phyloP scores from a whole-genome alignment of 2,329 filamentous ascomycete genomes.

The Cryphonectria radicalis region DNA sequence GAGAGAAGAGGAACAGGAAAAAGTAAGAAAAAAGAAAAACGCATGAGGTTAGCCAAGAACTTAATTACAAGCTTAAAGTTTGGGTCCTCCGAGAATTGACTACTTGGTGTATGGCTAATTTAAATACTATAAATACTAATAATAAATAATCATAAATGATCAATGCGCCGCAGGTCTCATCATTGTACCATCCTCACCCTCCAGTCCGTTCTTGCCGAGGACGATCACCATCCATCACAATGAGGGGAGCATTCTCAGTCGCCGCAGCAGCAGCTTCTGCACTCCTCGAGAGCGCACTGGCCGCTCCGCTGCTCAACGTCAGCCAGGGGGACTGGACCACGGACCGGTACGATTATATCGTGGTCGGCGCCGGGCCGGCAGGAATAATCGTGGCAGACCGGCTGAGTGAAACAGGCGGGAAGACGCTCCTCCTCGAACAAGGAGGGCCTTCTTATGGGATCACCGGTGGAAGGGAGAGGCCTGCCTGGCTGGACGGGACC shows the following conservation, averaged over 20 bases:
- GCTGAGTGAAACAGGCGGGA: conserved; percentile 63
- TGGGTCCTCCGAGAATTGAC: too few relatives aligned
- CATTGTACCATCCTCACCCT: background rate
- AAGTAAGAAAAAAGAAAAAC: background rate
- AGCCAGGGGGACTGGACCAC: conserved; percentile 20
- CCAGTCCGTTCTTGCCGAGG: background rate
- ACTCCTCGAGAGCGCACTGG: conserved; percentile 4
- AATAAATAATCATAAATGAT: background rate
- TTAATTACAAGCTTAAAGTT: conserved; percentile 4
- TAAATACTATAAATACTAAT: background rate
- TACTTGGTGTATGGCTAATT: background rate
- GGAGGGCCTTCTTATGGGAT: conserved; percentile 60
- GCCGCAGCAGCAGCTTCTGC: conserved; percentile 7
- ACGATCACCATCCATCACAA: background rate
- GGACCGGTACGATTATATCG: conserved; percentile 60
- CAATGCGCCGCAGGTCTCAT: background rate
- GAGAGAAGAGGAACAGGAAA: background rate
- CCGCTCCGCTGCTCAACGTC: conserved; percentile 9
- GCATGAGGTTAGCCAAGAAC: background rate
- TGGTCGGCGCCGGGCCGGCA: conserved; percentile 63
- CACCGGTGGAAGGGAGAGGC: conserved; percentile 62
- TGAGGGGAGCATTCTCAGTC: background rate
- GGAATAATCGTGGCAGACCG: conserved; percentile 63
- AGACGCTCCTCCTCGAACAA: conserved; percentile 61
- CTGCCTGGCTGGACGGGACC: conserved; percentile 60